Evolutionary conservation across 1,284 basidiomycete species (phyloP), one percentile per base, ranked within the genome.

Genomic region (Pseudozyma tsukubaensis): DNA sequence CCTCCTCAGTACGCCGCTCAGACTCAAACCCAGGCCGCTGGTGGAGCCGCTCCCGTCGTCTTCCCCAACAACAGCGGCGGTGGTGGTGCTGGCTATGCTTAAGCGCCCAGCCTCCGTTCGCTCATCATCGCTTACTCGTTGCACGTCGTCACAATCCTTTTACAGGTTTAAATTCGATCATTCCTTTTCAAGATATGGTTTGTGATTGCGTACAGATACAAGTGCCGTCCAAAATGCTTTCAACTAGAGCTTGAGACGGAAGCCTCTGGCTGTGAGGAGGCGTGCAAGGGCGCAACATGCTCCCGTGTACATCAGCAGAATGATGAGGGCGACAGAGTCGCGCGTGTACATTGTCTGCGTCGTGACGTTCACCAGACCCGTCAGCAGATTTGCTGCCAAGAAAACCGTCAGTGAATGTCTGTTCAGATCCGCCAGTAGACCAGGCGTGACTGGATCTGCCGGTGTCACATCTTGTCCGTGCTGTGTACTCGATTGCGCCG

Each of bases 331-430:
- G 39, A 85, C 79, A 24, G 63, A 57, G 60, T 91, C 86, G 0
- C 88, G 85, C 13, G 88, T 87, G 80, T 95, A 94, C 90, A 98
- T 94, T 5, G 94, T 97, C 76, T 87, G 85, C 70, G 95, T 88
- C 0, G 88, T 87, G 19, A 98, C 78, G 83, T 98, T 99, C 68
- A 97, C 87, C 16, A 92, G 70, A 0, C 96, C 96, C 0, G 96
- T 99, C 29, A 89, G 84, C 0, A 97, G 84, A 83, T 99, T 99
- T 0, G 94, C 92, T 92, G 92, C 69, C 3, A 99, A 87, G 85
- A 99, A 99, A 14, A 96, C 80, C 1, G 87, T 86, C 21, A 98
- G 86, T 0, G 92, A 89, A 74, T 97, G 94, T 63, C 87, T 87
- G 83, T 97, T 98, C 59, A 97, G 87, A 0, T 92, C 92, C 36